Conservation (phyloP, 106 monocot species). For the Cymbidium sinense region DNA sequence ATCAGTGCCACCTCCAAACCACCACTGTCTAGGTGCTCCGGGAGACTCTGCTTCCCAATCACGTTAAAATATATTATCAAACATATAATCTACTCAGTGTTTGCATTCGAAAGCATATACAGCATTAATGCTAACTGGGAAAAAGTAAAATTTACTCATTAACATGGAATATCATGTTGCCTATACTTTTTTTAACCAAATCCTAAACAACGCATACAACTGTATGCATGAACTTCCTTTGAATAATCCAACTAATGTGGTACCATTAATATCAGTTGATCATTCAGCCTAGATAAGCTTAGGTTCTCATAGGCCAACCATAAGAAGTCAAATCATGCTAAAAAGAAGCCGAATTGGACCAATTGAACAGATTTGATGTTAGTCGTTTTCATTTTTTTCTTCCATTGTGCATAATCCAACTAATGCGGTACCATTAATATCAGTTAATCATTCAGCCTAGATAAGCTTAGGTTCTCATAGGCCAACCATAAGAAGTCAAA, state of each 20-base stretch:
- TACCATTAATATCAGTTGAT: background rate
- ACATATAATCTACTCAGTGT: background rate
- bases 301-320: too few relatives aligned
- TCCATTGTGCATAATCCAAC: background rate
- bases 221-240: background rate
- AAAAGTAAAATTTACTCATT: background rate
- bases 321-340: too few relatives aligned
- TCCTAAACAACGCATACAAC: too few relatives aligned
- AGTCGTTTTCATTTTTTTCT: too few relatives aligned
- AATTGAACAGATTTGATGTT: too few relatives aligned
- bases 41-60: constrained; percentile 61
- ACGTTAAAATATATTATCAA: constrained; percentile 1
- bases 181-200: too few relatives aligned
- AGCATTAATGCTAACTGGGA: background rate
- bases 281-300: too few relatives aligned
- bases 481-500: too few relatives aligned
- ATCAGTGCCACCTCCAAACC: constrained; percentile 99
- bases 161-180: background rate
- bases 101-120: background rate
- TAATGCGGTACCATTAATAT: background rate
- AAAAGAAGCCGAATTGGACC: too few relatives aligned
- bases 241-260: background rate
- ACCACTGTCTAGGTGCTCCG: constrained; percentile 98
- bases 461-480: too few relatives aligned
- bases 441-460: too few relatives aligned